Base-by-base conservation (phyloP, 2,329 filamentous ascomycete species). In the Verticillium albo-atrum region DNA sequence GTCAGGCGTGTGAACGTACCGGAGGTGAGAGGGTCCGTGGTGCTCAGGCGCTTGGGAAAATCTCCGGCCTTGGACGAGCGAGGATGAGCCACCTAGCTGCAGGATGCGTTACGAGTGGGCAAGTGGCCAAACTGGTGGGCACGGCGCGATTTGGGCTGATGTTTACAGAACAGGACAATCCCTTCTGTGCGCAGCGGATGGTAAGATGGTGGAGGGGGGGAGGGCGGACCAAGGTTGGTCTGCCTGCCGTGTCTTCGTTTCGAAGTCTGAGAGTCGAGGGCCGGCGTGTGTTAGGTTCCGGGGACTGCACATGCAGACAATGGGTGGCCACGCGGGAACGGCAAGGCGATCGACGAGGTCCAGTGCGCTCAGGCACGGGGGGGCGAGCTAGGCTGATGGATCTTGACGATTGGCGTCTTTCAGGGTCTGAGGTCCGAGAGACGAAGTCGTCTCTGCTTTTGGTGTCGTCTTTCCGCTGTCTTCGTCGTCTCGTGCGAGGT, bases 251-350 rank as follows among this genome's bases (percentile, higher is more conserved):
- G 65, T 63, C 64, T 65, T 64, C 64, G 68, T 70, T 71, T 72
- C 70, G 68, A 70, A 66, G 67, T 70, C 65, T 64, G 68, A 68
- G 66, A 66, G 67, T 67, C 59, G 60, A 64, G 65, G 62, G 64
- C 64, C 64, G 67, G 66, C 65, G 65, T 68, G 67, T 67, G 61
- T 70, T 70, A 69, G 65, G 70, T 69, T 71, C 70, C 67, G 68
- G 68, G 68, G 66, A 66, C 68, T 65, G 67, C 65, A 65, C 66
- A 26, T 56, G 37, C 54, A 65, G 68, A 68, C 63, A 68, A 64
- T 67, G 63, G 42, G 65, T 62, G 64, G 60, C 65, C 59, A 64
- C 59, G 55, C 61, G 64, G 60, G 56, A 63, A 60, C 42, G 42
- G 42, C 42, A 50, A 50, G 42, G 42, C 63, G 62, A 63, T 63